Evolutionary conservation across 2,329 filamentous ascomycete species (phyloP).

Genomic region (Tolypocladium tundrense): DNA sequence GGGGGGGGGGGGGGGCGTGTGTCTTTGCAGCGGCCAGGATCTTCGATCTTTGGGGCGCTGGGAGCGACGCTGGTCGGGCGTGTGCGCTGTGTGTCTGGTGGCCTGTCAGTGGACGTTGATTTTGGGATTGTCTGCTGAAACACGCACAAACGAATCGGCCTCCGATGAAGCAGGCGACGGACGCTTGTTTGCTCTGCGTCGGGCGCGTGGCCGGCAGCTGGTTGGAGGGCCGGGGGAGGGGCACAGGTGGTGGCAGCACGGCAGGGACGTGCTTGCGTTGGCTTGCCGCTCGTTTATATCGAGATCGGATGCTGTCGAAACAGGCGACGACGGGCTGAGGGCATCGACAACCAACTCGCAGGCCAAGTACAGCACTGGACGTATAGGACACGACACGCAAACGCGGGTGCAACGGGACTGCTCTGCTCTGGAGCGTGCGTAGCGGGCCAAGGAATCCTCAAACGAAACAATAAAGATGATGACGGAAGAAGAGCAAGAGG

Average conservation of each 20-base stretch:
- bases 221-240: neutral
- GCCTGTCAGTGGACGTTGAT: neutral
- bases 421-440: neutral
- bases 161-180: neutral
- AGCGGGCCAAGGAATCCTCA: neutral
- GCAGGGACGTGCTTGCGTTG: neutral
- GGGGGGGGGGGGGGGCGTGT: constrained; percentile 12
- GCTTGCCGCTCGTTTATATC: neutral
- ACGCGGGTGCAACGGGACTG: neutral
- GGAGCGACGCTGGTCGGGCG: neutral
- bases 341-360: neutral
- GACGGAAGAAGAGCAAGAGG: neutral
- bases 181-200: neutral
- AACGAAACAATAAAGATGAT: neutral
- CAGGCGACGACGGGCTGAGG: neutral
- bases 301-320: constrained; percentile 3
- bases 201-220: neutral
- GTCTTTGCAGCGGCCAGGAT: constrained; percentile 4
- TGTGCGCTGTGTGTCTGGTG: too few species aligned
- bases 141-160: constrained; percentile 1
- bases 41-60: constrained; percentile 2
- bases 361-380: neutral
- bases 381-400: neutral
- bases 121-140: neutral
- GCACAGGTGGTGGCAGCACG: neutral